Conservation (phyloP, 805 yeast species). For the Vanderwaltozyma tropicalis region DNA sequence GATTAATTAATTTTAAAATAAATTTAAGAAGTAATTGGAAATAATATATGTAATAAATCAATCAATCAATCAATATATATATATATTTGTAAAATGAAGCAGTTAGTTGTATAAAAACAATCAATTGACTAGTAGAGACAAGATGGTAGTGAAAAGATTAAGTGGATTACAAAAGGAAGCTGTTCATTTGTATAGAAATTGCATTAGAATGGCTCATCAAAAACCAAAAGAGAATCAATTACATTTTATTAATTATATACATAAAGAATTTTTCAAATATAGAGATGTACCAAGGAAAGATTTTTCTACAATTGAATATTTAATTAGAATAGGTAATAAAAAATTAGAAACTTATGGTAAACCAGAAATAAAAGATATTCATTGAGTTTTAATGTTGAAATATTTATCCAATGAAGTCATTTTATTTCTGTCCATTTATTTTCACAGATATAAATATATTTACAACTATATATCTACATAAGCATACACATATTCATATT, state of each 20-base stretch:
- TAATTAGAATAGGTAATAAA: conserved; percentile 65
- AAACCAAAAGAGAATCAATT: conserved; percentile 39
- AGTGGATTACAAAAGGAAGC: conserved; percentile 47
- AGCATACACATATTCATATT: no score
- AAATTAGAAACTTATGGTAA: conserved; percentile 62
- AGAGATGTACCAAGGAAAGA: conserved; percentile 58
- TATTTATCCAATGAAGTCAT: no score
- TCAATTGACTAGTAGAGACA: no score
- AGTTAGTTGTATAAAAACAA: no score
- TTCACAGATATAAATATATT: no score
- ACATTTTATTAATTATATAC: conserved; percentile 38
- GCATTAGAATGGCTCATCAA: conserved; percentile 34
- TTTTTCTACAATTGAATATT: conserved; percentile 76
- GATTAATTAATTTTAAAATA: no score
- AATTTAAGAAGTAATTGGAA: no score
- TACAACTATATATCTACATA: no score
- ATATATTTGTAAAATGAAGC: no score
- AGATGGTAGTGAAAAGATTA: conserved; percentile 24
- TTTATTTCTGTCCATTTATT: no score
- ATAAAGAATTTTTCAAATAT: conserved; percentile 55
- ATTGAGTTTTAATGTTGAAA: conserved; percentile 15
- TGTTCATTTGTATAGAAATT: conserved; percentile 37
- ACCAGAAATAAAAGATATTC: conserved; percentile 57
- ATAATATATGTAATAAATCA: no score
- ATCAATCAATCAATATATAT: no score